phyloP scores from a whole-genome alignment of 179 eudicot species.

The Corrigiola litoralis region DNA sequence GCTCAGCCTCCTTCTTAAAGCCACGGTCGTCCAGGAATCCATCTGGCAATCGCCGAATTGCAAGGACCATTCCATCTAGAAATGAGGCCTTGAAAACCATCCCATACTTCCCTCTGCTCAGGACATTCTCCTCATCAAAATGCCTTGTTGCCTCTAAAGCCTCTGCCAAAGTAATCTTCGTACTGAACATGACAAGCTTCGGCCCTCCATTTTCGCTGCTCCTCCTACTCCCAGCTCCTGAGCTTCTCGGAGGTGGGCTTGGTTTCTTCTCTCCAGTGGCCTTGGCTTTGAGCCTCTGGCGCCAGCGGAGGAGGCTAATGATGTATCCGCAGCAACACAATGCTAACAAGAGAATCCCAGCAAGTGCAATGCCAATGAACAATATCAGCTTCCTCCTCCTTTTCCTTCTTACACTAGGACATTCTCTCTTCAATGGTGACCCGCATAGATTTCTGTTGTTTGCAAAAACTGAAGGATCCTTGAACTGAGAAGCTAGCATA shows the following conservation, averaged over 20 bases:
- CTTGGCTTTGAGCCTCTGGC: constrained; percentile 42
- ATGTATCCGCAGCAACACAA: constrained; percentile 50
- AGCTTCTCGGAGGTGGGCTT: constrained; percentile 49
- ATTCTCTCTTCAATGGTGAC: constrained; percentile 41
- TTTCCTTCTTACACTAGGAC: constrained; percentile 28
- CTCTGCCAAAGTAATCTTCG: constrained; percentile 54
- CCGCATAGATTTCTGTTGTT: constrained; percentile 50
- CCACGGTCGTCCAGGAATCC: constrained; percentile 40
- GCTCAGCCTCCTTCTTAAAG: constrained; percentile 61
- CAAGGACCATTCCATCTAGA: constrained; percentile 61
- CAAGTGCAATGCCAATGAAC: constrained; percentile 39
- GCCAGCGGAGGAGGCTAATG: constrained; percentile 48
- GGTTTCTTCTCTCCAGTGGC: constrained; percentile 53
- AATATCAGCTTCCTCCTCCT: constrained; percentile 34
- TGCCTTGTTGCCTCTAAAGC: constrained; percentile 65
- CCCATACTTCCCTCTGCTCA: constrained; percentile 55
- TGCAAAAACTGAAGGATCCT: constrained; percentile 33
- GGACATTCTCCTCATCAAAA: constrained; percentile 70
- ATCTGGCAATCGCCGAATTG: constrained; percentile 53
- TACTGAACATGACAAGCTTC: constrained; percentile 57
- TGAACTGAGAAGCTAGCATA: constrained; percentile 37
- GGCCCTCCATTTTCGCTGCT: constrained; percentile 64
- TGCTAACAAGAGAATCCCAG: constrained; percentile 35
- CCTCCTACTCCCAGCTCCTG: constrained; percentile 45
- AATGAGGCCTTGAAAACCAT: constrained; percentile 58